Evolutionary conservation across 345 rosid species (phyloP).

Genomic region (Firmiana major): DNA sequence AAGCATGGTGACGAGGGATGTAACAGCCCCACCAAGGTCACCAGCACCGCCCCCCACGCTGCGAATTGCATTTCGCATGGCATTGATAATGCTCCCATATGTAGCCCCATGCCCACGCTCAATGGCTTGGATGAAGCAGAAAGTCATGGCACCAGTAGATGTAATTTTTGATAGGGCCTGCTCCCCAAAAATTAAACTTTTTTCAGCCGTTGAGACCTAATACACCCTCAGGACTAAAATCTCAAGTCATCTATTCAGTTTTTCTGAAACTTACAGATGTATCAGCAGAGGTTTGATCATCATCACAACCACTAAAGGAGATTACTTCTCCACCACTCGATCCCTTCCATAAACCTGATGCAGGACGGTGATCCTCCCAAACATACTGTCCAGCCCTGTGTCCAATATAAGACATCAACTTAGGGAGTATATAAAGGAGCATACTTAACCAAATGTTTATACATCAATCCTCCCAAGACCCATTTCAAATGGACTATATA

Average conservation of each 20-base stretch:
- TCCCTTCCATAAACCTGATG: conserved; percentile 78
- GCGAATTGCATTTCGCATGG: conserved; percentile 34
- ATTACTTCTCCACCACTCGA: conserved; percentile 72
- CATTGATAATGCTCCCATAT: conserved; percentile 59
- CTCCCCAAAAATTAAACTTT: neutral
- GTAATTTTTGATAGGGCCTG: conserved; percentile 83
- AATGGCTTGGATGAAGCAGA: conserved; percentile 83
- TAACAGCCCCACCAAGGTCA: conserved; percentile 50
- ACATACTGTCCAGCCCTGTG: no score
- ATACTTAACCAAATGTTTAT: no score
- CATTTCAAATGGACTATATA: neutral
- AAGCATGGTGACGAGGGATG: conserved; percentile 72
- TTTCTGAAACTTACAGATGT: conserved; percentile 56
- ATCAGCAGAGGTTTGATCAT: conserved; percentile 84
- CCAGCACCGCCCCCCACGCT: conserved; percentile 33
- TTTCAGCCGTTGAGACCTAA: neutral
- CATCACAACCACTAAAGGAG: conserved; percentile 88
- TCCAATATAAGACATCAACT: no score
- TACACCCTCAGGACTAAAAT: conserved; percentile 1
- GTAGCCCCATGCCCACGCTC: conserved; percentile 62
- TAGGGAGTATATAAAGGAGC: no score
- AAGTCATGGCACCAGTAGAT: conserved; percentile 89
- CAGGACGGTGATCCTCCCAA: conserved; percentile 39
- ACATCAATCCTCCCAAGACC: neutral
- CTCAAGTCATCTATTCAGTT: neutral